Percentiles rank a stretch among this genome's conserved stretches.
phyloP scores from a whole-genome alignment of 116 monocot species.

The Cymodocea nodosa region DNA sequence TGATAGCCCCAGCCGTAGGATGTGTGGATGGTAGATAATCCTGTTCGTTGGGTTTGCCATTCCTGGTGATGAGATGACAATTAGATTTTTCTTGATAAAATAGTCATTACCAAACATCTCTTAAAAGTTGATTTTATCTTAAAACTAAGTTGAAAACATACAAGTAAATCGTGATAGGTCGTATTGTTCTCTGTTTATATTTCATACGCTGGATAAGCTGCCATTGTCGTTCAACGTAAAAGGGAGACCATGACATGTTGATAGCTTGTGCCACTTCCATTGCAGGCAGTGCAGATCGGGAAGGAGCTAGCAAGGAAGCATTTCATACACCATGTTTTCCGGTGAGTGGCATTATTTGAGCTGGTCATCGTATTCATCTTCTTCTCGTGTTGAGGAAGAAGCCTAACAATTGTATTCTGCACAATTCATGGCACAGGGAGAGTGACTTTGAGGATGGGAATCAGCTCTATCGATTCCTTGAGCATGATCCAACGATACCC shows the following conservation, averaged over 20 bases:
- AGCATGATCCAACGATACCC: conserved; percentile 74
- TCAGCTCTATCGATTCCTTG: conserved; percentile 68
- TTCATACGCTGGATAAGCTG: too few relatives aligned
- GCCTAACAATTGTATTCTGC: neutral
- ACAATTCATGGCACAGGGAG: conserved; percentile 26
- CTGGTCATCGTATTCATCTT: neutral
- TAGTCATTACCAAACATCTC: too few relatives aligned
- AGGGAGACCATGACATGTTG: too few relatives aligned
- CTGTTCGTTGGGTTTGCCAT: too few relatives aligned
- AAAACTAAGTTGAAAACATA: too few relatives aligned
- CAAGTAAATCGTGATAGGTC: too few relatives aligned
- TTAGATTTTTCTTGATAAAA: too few relatives aligned
- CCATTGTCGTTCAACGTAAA: too few relatives aligned
- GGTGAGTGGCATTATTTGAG: conserved; percentile 20
- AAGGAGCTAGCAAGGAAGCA: conserved; percentile 72
- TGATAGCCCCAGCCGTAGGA: neutral
- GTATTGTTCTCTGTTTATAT: too few relatives aligned
- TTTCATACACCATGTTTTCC: conserved; percentile 88
- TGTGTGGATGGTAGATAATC: neutral
- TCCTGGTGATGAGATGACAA: neutral
- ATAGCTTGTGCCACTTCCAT: too few relatives aligned
- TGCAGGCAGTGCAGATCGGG: conserved; percentile 68
- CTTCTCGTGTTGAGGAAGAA: neutral
- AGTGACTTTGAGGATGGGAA: conserved; percentile 72
- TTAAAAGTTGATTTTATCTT: too few relatives aligned